Conservation (phyloP, 176 grass and related monocot species). For the Bolboschoenus planiculmis region DNA sequence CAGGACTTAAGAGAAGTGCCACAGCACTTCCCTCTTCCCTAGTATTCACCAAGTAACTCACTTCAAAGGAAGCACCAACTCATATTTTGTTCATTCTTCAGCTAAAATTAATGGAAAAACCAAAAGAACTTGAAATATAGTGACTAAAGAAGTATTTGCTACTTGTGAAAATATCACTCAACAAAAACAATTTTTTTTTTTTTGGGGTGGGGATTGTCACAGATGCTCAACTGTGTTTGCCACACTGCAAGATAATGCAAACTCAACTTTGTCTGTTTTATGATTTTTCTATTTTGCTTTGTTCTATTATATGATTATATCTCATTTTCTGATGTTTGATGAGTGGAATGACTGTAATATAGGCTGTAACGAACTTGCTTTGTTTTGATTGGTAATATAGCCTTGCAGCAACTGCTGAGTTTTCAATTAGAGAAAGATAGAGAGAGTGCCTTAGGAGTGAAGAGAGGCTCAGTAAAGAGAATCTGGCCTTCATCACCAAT, state of each 20-base stretch:
- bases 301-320: not conserved
- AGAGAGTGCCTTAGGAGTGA: conserved; percentile 71
- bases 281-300: not conserved
- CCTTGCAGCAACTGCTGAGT: not conserved
- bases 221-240: too few species aligned
- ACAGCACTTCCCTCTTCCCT: not conserved
- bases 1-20: not conserved
- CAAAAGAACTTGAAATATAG: not conserved
- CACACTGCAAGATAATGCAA: too few species aligned
- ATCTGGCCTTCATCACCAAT: conserved; percentile 96
- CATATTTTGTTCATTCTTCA: not conserved
- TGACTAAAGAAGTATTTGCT: not conserved
- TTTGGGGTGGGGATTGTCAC: not conserved
- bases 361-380: not conserved
- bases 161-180: too few species aligned
- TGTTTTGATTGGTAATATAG: not conserved
- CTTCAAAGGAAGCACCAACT: not conserved
- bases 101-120: not conserved
- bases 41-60: not conserved
- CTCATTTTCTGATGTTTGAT: not conserved
- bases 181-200: too few species aligned
- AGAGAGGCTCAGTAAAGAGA: conserved; percentile 83
- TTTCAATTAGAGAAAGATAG: not conserved
- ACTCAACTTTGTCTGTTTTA: too few species aligned
- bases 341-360: not conserved